These are phyloP conservation scores for Solanum infundibuliforme DNA, from an alignment of 257 asterid species.

Conservation along the genomic window DNA sequence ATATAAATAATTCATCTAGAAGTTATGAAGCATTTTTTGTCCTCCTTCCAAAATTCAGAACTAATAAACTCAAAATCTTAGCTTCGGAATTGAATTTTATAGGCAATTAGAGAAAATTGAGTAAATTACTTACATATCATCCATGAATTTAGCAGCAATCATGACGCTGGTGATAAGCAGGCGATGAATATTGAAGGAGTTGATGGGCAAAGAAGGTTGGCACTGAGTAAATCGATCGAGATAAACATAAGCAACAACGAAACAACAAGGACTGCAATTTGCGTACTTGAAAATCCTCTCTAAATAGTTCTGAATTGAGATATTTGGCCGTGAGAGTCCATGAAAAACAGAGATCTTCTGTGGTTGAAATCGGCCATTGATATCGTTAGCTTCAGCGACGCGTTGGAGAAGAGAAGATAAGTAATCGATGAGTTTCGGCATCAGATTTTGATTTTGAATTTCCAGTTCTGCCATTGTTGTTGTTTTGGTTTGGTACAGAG, in stretches of 20 bases:
- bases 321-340: slow-evolving; percentile 66
- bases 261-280: slow-evolving; percentile 88
- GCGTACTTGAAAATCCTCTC: slow-evolving; percentile 87
- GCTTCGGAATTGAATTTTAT: too few species aligned
- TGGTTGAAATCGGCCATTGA: slow-evolving; percentile 15
- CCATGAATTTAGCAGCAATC: slow-evolving; percentile 98
- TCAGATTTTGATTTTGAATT: slow-evolving; percentile 27
- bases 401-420: slow-evolving; percentile 74
- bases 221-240: slow-evolving; percentile 80
- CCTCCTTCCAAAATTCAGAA: not conserved
- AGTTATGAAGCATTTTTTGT: not conserved
- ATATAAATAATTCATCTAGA: not conserved
- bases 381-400: slow-evolving; percentile 74
- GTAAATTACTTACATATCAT: slow-evolving; percentile 53
- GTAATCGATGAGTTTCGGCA: slow-evolving; percentile 58
- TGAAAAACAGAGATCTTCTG: slow-evolving; percentile 75
- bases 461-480: slow-evolving; percentile 63
- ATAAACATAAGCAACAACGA: slow-evolving; percentile 78
- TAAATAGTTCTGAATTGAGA: slow-evolving; percentile 63
- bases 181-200: slow-evolving; percentile 77
- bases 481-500: not conserved
- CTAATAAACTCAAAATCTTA: not conserved
- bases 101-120: too few species aligned
- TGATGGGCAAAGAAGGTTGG: slow-evolving; percentile 61
- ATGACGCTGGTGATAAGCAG: slow-evolving; percentile 87